Base-by-base conservation (phyloP, 1,139 yeast genomes). In the Yamadazyma aaseri region DNA sequence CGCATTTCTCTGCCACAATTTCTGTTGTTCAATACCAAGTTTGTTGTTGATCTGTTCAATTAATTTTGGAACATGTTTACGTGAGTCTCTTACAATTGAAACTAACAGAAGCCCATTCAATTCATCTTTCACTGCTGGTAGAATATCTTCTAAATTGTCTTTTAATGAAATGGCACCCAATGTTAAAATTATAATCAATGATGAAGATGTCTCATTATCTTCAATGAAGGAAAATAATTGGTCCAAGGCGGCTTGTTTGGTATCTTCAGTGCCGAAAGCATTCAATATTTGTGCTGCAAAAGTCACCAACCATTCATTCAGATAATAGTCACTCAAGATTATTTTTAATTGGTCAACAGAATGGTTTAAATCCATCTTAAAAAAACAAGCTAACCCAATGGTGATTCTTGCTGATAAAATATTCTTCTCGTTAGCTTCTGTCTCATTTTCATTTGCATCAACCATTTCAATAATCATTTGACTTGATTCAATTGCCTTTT, bases 91-190 rank as follows among this genome's bases (percentile, higher is more conserved):
- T 7, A 71, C 62, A 23, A 79, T 50, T 20, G 71, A 76, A 0
- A 54, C 51, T 26, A 82, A 53, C 2, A 80, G 56, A 28, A 86
- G 55, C 0, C 67, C 60, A 16, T 63, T 66, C 29, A 90, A 61
- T 53, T 87, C 96, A 17, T 81, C 84, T 35, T 72, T 72, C 13
- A 86, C 73, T 0, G 94, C 81, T 2, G 69, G 75, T 29, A 76
- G 60, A 44, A 85, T 71, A 18, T 83, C 87, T 1, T 63, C 67
- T 44, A 79, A 63, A 31, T 74, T 63, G 33, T 86, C 89, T 11
- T 78, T 69, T 5, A 90, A 56, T 0, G 95, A 80, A 28, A 90
- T 79, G 0, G 95, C 92, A 5, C 96, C 96, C 29, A 90, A 65
- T 0, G 89, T 76, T 34, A 89, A 56, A 0, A 86, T 80, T 6